Conservation (phyloP, 2,329 filamentous ascomycete genomes). For the Sordariomycetes sp. region DNA sequence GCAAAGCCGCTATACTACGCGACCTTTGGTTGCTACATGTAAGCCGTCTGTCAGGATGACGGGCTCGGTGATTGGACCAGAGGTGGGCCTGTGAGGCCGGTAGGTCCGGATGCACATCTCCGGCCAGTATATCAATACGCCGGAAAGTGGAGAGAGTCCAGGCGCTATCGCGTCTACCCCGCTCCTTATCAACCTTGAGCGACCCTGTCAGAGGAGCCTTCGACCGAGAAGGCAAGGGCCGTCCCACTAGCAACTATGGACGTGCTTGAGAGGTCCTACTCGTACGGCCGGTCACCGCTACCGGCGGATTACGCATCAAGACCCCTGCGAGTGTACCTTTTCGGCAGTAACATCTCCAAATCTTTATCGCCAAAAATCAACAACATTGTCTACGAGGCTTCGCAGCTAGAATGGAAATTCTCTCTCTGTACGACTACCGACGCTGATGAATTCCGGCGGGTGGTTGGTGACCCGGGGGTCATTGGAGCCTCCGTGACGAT, state of each 20-base stretch:
- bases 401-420: neutral
- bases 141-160: neutral
- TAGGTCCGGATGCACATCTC: neutral
- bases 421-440: neutral
- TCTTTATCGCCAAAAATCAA: neutral
- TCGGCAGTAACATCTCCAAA: neutral
- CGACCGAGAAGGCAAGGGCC: neutral
- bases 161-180: neutral
- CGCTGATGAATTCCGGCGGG: neutral
- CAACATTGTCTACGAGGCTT: neutral
- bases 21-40: neutral
- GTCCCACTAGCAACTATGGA: neutral
- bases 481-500: constrained; percentile 63
- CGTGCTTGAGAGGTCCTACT: neutral
- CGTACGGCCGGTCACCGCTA: neutral
- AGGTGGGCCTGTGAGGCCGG: neutral
- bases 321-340: neutral
- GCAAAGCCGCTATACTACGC: neutral
- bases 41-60: neutral
- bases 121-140: neutral
- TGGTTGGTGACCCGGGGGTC: neutral
- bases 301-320: neutral
- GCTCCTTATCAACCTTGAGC: neutral
- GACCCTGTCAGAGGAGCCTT: neutral
- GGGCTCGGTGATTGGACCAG: neutral